These are phyloP conservation scores for Ceratorhiza oryzae-sativae DNA, from an alignment of 1,284 basidiomycete genomes.

Conservation along the genomic window DNA sequence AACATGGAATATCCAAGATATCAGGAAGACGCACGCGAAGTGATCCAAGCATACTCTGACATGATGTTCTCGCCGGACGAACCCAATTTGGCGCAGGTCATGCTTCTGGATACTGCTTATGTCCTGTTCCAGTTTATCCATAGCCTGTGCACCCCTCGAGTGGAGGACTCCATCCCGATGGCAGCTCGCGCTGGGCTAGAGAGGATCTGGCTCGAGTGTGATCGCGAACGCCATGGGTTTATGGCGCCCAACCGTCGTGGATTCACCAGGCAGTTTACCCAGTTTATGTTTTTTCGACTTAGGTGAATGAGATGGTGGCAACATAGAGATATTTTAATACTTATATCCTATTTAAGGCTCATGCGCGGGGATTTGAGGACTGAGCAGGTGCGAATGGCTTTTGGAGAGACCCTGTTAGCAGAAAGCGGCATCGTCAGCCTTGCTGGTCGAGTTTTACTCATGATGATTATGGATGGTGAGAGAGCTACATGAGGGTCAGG, in stretches of 20 bases:
- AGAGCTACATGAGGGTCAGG: background rate
- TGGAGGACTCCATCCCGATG: background rate
- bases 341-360: background rate
- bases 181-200: background rate
- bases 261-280: background rate
- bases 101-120: conserved; percentile 1
- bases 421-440: background rate
- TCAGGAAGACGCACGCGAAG: background rate
- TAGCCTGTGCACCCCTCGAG: background rate
- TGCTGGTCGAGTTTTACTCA: background rate
- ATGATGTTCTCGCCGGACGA: background rate
- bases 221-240: conserved; percentile 1
- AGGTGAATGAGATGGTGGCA: no score
- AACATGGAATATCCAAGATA: background rate
- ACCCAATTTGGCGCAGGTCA: background rate
- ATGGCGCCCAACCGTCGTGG: conserved; percentile 4
- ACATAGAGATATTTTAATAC: no score
- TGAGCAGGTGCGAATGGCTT: background rate
- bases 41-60: background rate
- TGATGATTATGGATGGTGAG: background rate
- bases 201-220: conserved; percentile 1
- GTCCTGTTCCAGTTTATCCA: background rate
- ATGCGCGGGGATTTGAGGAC: background rate
- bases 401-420: background rate
- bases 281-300: background rate